phyloP scores from a whole-genome alignment of 1,284 basidiomycete genomes.

The Sporisorium iseilematis-ciliati region DNA sequence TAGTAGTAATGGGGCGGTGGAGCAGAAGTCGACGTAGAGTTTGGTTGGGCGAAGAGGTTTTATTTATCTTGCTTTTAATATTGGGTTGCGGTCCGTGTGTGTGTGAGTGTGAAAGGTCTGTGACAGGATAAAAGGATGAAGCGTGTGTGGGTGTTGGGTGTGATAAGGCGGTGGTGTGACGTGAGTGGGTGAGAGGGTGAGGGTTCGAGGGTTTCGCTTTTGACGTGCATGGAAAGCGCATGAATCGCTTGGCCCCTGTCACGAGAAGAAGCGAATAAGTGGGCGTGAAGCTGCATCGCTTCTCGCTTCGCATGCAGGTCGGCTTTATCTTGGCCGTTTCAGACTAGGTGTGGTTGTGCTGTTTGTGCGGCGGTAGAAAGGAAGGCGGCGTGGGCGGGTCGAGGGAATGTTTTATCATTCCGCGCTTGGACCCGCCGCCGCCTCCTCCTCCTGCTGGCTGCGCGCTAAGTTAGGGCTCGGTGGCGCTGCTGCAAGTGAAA shows the following conservation, averaged over 20 bases:
- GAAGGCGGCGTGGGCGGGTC: too few species aligned
- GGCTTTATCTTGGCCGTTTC: too few species aligned
- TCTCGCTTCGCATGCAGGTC: too few species aligned
- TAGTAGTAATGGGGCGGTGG: slow-evolving; percentile 16
- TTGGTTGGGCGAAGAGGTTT: neutral
- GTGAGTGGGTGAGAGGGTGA: neutral
- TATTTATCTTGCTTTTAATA: neutral
- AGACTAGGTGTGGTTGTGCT: too few species aligned
- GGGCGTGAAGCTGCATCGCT: too few species aligned
- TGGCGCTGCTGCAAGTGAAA: too few species aligned
- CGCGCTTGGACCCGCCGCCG: too few species aligned
- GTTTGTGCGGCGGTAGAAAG: too few species aligned
- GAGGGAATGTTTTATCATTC: too few species aligned
- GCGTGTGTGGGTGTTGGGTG: neutral
- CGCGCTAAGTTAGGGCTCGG: too few species aligned
- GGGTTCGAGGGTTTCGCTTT: neutral
- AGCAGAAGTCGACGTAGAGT: slow-evolving; percentile 24
- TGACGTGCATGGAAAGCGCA: neutral
- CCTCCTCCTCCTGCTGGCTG: too few species aligned
- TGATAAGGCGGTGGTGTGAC: neutral
- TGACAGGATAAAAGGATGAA: neutral
- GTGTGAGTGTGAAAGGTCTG: neutral
- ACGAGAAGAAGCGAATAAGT: neutral
- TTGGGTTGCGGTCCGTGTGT: neutral
- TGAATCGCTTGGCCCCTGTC: neutral